These are phyloP conservation scores for Rubus idaeus DNA, from an alignment of 306 rosid genomes.

Conservation along the genomic window DNA sequence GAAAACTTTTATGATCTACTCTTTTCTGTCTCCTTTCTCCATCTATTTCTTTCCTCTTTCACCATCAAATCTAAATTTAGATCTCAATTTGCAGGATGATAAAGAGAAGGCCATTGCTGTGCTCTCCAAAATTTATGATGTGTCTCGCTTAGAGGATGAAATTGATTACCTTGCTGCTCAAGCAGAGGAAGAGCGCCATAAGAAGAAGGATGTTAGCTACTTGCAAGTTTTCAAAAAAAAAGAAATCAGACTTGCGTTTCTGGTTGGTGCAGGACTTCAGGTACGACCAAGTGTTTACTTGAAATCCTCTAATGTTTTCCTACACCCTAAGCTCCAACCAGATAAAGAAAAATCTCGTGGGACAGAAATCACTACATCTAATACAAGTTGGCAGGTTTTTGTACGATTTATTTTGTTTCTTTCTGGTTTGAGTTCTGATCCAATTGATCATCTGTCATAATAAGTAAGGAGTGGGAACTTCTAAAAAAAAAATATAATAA, in stretches of 20 bases:
- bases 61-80: conserved; percentile 6
- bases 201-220: conserved; percentile 38
- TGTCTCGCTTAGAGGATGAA: conserved; percentile 75
- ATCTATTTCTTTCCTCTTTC: not conserved
- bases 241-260: conserved; percentile 82
- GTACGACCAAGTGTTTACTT: conserved; percentile 34
- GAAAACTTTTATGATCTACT: not conserved
- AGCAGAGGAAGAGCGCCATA: conserved; percentile 56
- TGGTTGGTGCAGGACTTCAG: conserved; percentile 90
- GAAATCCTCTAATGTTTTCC: not conserved
- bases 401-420: not conserved
- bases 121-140: conserved; percentile 70
- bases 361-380: conserved; percentile 5
- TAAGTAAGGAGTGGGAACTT: not conserved
- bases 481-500: too few relatives aligned
- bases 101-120: conserved; percentile 60
- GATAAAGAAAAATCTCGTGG: not conserved
- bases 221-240: conserved; percentile 60
- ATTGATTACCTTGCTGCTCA: conserved; percentile 57
- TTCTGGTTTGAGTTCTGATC: not conserved
- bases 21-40: not conserved
- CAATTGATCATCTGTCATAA: not conserved
- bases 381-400: not conserved
- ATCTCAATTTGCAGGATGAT: conserved; percentile 43
- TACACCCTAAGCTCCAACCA: not conserved